Percentiles rank a stretch among this genome's conserved stretches.
Conservation (phyloP, 2,329 filamentous ascomycete species). For the Kalmusia sp. region DNA sequence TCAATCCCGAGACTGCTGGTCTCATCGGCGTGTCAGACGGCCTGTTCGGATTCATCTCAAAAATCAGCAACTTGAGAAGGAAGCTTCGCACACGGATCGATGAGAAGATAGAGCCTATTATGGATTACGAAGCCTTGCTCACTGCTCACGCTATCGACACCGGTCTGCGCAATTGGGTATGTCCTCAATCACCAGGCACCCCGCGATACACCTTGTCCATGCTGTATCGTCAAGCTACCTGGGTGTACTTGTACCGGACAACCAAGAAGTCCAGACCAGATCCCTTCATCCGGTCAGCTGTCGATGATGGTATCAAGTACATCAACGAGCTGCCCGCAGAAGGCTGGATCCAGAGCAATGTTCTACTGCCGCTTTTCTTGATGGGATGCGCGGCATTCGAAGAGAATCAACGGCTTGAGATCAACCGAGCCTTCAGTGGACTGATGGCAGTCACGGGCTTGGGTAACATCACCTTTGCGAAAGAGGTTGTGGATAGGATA, state of each 20-base stretch:
- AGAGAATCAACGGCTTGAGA: conserved; percentile 60
- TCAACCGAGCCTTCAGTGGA: conserved; percentile 60
- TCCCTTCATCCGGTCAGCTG: conserved; percentile 62
- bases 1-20: conserved; percentile 62
- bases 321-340: conserved; percentile 62
- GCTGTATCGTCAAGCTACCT: conserved; percentile 68
- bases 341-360: conserved; percentile 63
- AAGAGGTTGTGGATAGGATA: conserved; percentile 62
- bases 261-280: conserved; percentile 64
- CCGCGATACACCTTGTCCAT: conserved; percentile 64
- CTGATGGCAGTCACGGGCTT: conserved; percentile 63
- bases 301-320: conserved; percentile 65
- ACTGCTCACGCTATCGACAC: conserved; percentile 78
- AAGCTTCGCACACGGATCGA: conserved; percentile 73
- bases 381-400: conserved; percentile 68
- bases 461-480: conserved; percentile 65
- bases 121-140: conserved; percentile 76
- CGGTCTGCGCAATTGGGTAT: conserved; percentile 76
- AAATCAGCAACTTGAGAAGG: conserved; percentile 80
- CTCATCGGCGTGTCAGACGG: conserved; percentile 84
- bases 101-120: conserved; percentile 67
- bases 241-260: conserved; percentile 69
- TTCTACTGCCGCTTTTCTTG: conserved; percentile 67
- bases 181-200: conserved; percentile 60
- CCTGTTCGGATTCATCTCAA: conserved; percentile 77